These are phyloP conservation scores for Kandelia obovata DNA, from an alignment of 345 rosid genomes.

Conservation along the genomic window DNA sequence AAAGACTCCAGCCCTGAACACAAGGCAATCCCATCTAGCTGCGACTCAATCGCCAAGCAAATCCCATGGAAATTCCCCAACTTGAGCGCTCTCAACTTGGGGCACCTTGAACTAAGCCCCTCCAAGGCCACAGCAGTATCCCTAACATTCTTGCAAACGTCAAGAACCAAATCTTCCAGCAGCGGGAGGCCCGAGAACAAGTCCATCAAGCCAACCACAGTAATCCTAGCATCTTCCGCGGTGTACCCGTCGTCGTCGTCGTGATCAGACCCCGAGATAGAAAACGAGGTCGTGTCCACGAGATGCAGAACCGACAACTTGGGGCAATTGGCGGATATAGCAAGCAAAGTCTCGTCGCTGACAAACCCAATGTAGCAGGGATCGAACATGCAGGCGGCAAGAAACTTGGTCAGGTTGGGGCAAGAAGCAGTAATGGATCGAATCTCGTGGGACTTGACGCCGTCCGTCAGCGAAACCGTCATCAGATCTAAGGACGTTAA, in stretches of 20 bases:
- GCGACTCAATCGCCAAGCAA: conserved; percentile 55
- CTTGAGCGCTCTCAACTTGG: conserved; percentile 45
- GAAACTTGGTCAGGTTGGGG: conserved; percentile 47
- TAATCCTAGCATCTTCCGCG: conserved; percentile 57
- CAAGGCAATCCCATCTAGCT: conserved; percentile 69
- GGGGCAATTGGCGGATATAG: conserved; percentile 60
- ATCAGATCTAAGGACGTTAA: conserved; percentile 58
- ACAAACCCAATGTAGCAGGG: conserved; percentile 68
- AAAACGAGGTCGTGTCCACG: conserved; percentile 52
- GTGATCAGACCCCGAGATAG: conserved; percentile 38
- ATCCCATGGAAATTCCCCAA: conserved; percentile 71
- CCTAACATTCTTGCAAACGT: conserved; percentile 62
- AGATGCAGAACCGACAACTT: conserved; percentile 55
- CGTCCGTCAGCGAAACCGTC: conserved; percentile 64
- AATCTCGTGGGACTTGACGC: conserved; percentile 71
- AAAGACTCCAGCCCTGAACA: conserved; percentile 56
- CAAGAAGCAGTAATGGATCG: conserved; percentile 53
- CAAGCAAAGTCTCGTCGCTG: conserved; percentile 66
- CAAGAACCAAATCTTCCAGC: conserved; percentile 63
- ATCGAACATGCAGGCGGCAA: conserved; percentile 73
- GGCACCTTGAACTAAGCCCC: conserved; percentile 51
- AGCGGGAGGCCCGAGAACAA: conserved; percentile 47
- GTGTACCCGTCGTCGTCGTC: conserved; percentile 28
- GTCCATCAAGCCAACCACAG: conserved; percentile 31
- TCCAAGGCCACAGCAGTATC: conserved; percentile 58